phyloP scores from a whole-genome alignment of 345 rosid species.

The Geranium brycei region DNA sequence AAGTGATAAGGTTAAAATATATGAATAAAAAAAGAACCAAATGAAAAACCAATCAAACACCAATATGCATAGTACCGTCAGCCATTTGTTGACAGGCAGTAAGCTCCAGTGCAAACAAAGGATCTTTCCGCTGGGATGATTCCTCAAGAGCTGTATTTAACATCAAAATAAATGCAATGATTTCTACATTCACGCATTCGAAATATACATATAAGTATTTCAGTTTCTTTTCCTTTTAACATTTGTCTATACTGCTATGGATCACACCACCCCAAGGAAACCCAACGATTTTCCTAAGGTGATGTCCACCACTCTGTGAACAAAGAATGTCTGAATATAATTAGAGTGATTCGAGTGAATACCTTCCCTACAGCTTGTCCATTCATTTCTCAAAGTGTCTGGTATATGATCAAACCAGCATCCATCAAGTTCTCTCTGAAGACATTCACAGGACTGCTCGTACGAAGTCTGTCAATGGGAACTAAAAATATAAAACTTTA shows the following conservation, averaged over 20 bases:
- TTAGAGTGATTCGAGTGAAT: background rate
- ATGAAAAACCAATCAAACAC: background rate
- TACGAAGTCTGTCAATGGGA: conserved; percentile 46
- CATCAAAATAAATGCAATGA: conserved; percentile 8
- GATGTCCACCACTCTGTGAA: background rate
- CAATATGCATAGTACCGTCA: conserved; percentile 18
- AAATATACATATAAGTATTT: no score
- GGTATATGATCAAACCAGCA: conserved; percentile 50
- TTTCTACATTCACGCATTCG: background rate
- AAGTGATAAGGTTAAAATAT: background rate
- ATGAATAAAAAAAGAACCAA: background rate
- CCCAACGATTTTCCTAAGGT: background rate
- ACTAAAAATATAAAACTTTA: conserved; percentile 58
- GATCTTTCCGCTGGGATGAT: conserved; percentile 28
- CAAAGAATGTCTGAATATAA: conserved; percentile 3
- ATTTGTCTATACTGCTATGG: background rate
- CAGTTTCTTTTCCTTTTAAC: background rate
- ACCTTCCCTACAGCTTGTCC: conserved; percentile 42
- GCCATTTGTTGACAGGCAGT: conserved; percentile 17
- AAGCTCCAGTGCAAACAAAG: conserved; percentile 38
- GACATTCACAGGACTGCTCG: conserved; percentile 23
- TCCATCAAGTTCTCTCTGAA: conserved; percentile 45
- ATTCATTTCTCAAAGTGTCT: conserved; percentile 29
- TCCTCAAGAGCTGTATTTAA: conserved; percentile 37
- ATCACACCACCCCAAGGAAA: background rate